Evolutionary conservation across 2,329 filamentous ascomycete species (phyloP), one percentile per base, ranked within the genome.

Genomic region (Aspergillus niger): DNA sequence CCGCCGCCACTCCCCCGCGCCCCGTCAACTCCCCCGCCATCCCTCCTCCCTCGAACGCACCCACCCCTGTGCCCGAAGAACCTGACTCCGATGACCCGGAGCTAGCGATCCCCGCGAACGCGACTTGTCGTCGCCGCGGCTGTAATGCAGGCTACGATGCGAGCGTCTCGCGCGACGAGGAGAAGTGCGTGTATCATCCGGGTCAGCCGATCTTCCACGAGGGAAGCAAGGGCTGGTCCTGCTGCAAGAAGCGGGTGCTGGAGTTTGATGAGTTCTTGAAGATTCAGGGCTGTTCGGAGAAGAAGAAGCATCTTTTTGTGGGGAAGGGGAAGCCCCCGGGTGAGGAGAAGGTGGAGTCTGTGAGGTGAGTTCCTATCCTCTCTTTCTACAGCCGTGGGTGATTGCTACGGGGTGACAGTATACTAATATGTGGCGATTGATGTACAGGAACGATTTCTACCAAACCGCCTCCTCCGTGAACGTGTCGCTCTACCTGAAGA

Each of bases 191-290:
- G 50, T 89, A 96, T 72, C 95, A 99, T 77, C 93, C 95, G 0
- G 95, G 95, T 4, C 86, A 85, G 22, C 91, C 95, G 24, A 89
- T 99, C 67, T 99, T 99, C 80, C 95, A 99, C 76, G 95, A 99
- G 81, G 95, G 95, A 38, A 96, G 91, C 80, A 99, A 99, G 81
- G 95, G 95, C 1, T 99, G 95, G 84, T 92, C 88, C 61, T 99
- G 95, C 82, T 99, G 95, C 81, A 98, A 98, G 85, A 84, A 92
- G 70, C 86, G 92, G 39, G 95, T 99, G 60, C 80, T 99, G 61
- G 95, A 99, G 74, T 99, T 99, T 77, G 93, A 99, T 75, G 90
- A 98, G 77, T 99, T 99, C 79, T 88, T 99, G 88, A 95, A 91
- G 78, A 94, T 99, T 61, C 88, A 91, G 69, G 95, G 95, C 1